Evolutionary conservation across 2,329 filamentous ascomycete species (phyloP), one percentile per base, ranked within the genome.

Genomic region (Geosmithia putterillii): DNA sequence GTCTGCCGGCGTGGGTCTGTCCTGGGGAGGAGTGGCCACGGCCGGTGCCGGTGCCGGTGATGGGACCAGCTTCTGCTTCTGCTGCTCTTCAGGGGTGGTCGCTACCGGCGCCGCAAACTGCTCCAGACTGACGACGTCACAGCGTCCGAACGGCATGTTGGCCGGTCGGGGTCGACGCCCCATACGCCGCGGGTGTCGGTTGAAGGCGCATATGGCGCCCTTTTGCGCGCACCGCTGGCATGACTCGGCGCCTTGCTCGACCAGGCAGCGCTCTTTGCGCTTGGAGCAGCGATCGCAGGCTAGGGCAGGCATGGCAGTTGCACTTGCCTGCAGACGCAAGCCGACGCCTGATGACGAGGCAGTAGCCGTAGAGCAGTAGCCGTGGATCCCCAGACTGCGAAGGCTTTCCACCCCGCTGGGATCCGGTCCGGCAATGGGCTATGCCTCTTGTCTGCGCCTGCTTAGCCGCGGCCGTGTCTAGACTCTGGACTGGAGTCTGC

Each of bases 251-350:
- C 28, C 42, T 10, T 38, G 19, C 15, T 43, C 42, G 22, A 35
- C 32, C 36, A 28, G 36, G 21, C 42, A 43, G 19, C 38, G 38
- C 36, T 43, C 42, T 18, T 43, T 43, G 18, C 42, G 21, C 8
- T 18, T 7, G 35, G 23, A 40, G 34, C 42, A 43, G n/a, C 36
- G 35, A 17, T 43, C 42, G 20, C 42, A 43, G 17, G 41, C 41
- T 8, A 20, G 15, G 9, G 9, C 4, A n/a, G 38, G 14, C 38
- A 40, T 40, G n/a, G 8, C 8, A 15, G 28, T 32, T 32, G 28
- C n/a, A n/a, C n/a, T n/a, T n/a, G n/a, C n/a, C n/a, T 32, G 28
- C 10, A 9, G 10, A 25, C 23, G 28, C 37, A 7, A 38, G n/a
- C n/a, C n/a, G n/a, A n/a, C n/a, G n/a, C n/a, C n/a, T n/a, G n/a